These are phyloP conservation scores for Yamadazyma insecticola DNA, from an alignment of 805 yeast genomes.

Conservation along the genomic window DNA sequence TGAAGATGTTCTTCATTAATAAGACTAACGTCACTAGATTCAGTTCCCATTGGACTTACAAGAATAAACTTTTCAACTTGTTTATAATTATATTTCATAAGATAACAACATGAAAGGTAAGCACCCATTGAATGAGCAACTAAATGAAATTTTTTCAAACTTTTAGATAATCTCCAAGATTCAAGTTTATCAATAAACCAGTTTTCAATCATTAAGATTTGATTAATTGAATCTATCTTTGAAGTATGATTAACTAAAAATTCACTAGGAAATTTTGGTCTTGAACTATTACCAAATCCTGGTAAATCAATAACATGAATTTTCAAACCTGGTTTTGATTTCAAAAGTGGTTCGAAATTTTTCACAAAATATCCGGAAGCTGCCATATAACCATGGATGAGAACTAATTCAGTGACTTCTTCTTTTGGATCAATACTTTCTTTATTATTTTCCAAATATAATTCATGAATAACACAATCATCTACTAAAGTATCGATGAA, in stretches of 20 bases:
- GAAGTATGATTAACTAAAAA: slow-evolving; percentile 17
- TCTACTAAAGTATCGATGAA: slow-evolving; percentile 27
- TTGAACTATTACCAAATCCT: slow-evolving; percentile 40
- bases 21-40: slow-evolving; percentile 31
- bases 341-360: slow-evolving; percentile 29
- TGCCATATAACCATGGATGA: slow-evolving; percentile 43
- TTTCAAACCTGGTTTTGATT: slow-evolving; percentile 25
- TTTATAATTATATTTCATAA: slow-evolving; percentile 32
- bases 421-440: too few relatives aligned
- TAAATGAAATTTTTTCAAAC: slow-evolving; percentile 22
- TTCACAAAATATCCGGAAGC: slow-evolving; percentile 39
- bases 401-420: too few relatives aligned
- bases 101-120: slow-evolving; percentile 34
- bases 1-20: slow-evolving; percentile 26
- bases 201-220: slow-evolving; percentile 28
- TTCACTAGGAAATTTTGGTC: slow-evolving; percentile 33
- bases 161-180: slow-evolving; percentile 25
- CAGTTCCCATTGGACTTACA: slow-evolving; percentile 44
- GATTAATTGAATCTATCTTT: slow-evolving; percentile 21
- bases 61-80: slow-evolving; percentile 20
- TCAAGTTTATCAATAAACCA: slow-evolving; percentile 41
- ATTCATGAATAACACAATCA: slow-evolving; percentile 31
- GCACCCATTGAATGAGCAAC: slow-evolving; percentile 43
- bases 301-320: slow-evolving; percentile 39
- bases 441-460: slow-evolving; percentile 21